Percentiles rank a stretch among this genome's conserved stretches.
These are phyloP conservation scores for Botryotinia globosa DNA, from an alignment of 2,329 filamentous ascomycete genomes.

Conservation along the genomic window DNA sequence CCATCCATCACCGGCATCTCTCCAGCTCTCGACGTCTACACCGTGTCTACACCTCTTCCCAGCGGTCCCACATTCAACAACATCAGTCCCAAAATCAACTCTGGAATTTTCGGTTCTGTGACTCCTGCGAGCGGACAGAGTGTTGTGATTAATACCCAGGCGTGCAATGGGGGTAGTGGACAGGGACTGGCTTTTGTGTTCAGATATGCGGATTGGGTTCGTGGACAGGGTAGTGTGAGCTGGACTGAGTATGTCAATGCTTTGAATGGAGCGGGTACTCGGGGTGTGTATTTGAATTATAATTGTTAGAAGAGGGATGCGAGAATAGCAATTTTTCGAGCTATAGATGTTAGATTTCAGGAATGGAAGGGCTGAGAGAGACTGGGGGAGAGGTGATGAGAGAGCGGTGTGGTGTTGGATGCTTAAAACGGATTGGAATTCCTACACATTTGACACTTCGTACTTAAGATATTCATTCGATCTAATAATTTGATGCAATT, in stretches of 20 bases:
- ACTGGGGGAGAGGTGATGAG: no score
- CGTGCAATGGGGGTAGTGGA: slow-evolving; percentile 11
- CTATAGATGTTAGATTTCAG: no score
- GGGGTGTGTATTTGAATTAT: slow-evolving; percentile 25
- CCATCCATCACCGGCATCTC: neutral
- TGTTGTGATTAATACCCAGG: slow-evolving; percentile 15
- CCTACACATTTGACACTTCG: no score
- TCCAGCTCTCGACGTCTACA: slow-evolving; percentile 20
- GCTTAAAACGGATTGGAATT: no score
- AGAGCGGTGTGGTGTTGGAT: no score
- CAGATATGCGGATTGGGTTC: slow-evolving; percentile 24
- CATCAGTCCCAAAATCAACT: neutral
- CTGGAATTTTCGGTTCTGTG: slow-evolving; percentile 18
- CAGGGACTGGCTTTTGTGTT: slow-evolving; percentile 21
- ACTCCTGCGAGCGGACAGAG: slow-evolving; percentile 15
- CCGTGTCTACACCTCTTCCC: slow-evolving; percentile 12
- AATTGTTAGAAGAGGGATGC: slow-evolving; percentile 19
- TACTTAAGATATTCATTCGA: no score
- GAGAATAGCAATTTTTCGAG: no score
- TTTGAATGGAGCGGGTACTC: slow-evolving; percentile 20
- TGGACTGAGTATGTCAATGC: slow-evolving; percentile 24
- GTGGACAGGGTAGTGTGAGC: slow-evolving; percentile 14
- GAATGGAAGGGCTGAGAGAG: no score
- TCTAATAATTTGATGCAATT: no score
- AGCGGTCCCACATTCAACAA: slow-evolving; percentile 19